Evolutionary conservation across 768 basidiomycete species (phyloP).

Genomic region (Russula brevipes): DNA sequence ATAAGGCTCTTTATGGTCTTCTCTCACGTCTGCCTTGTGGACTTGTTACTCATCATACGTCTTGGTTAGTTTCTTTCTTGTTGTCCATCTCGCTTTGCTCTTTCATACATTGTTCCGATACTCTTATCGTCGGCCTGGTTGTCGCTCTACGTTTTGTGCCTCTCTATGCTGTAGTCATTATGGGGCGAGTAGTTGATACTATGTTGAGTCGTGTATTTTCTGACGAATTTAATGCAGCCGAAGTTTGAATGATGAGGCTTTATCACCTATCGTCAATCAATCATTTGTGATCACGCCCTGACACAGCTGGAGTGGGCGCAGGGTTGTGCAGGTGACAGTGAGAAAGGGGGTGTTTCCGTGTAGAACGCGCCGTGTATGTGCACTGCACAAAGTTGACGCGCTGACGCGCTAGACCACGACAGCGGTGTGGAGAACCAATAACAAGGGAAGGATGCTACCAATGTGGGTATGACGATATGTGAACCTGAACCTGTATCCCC

Average conservation of each 20-base stretch:
- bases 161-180: background rate
- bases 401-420: too few relatives aligned
- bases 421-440: too few relatives aligned
- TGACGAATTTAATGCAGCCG: background rate
- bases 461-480: too few relatives aligned
- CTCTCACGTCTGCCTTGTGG: background rate
- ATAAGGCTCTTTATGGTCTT: constrained; percentile 3
- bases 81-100: background rate
- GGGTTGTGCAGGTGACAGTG: constrained; percentile 10
- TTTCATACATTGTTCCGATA: background rate
- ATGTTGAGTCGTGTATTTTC: background rate
- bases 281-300: background rate
- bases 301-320: constrained; percentile 11
- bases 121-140: background rate
- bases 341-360: constrained; percentile 12
- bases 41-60: background rate
- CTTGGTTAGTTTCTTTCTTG: background rate
- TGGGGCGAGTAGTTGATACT: background rate
- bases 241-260: background rate
- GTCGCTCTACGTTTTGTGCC: constrained; percentile 1
- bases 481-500: too few relatives aligned
- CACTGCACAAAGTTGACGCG: too few relatives aligned
- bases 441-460: too few relatives aligned
- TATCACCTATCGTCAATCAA: too few relatives aligned
- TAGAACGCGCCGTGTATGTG: background rate